A percentile compares a stretch with the other conserved stretches of the same genome.
Conservation (phyloP, 2,329 filamentous ascomycete genomes). For the Sporothrix protearum region DNA sequence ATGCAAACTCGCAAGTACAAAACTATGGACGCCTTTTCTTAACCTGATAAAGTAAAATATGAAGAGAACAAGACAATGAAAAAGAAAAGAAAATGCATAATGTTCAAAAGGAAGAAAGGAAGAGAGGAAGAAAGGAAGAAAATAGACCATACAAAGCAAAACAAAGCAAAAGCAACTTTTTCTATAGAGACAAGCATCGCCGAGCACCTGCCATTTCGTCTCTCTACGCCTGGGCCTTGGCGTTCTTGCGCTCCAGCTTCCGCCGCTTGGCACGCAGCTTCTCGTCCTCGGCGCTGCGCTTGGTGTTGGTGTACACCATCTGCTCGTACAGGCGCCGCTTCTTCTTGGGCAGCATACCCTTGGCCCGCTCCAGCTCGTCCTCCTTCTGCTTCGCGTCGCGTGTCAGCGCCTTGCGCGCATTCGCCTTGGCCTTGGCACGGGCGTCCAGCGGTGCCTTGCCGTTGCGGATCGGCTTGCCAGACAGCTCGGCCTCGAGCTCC, state of each 20-base stretch:
- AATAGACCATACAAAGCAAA: not conserved
- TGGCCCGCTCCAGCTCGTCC: constrained; percentile 86
- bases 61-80: not conserved
- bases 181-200: constrained; percentile 2
- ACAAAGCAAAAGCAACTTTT: constrained; percentile 14
- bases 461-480: constrained; percentile 58
- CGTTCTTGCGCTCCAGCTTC: constrained; percentile 70
- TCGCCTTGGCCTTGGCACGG: constrained; percentile 63
- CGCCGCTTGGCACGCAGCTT: constrained; percentile 84
- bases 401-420: constrained; percentile 64
- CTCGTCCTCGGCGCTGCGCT: constrained; percentile 86
- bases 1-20: constrained; percentile 1
- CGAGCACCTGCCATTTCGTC: not conserved
- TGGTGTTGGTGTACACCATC: constrained; percentile 93
- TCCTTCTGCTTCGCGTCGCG: constrained; percentile 72
- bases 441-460: constrained; percentile 42
- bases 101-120: not conserved
- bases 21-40: constrained; percentile 18
- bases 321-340: constrained; percentile 97
- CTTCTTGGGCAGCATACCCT: constrained; percentile 98
- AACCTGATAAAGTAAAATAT: constrained; percentile 4
- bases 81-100: not conserved
- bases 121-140: not conserved
- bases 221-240: constrained; percentile 37
- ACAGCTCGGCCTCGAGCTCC: constrained; percentile 89